Base-by-base conservation (phyloP, 2,329 filamentous ascomycete species). In the Thermoascus crustaceus region DNA sequence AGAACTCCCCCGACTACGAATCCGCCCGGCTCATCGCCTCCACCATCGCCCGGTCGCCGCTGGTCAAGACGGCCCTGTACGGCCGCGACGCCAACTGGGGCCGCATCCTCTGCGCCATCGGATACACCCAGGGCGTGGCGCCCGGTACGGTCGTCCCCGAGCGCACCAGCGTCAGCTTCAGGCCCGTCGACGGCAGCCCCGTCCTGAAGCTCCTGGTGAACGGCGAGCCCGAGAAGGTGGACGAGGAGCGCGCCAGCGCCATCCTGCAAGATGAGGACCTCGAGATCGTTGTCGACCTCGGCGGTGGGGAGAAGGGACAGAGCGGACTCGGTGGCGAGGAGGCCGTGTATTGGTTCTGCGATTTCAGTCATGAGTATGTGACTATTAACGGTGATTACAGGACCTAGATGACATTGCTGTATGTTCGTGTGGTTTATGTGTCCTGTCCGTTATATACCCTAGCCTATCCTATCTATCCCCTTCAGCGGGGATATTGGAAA, bases 61-160 rank as follows among this genome's bases (percentile, higher is more conserved):
- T 98, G 8, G 91, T 98, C 50, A 98, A 98, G 72, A 98, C 91
- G 0, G 91, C 91, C 0, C 71, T 98, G 25, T 98, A 98, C 62
- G 91, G 91, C 46, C 86, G 87, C 59, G 91, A 98, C 58, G 91
- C 91, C 11, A 98, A 98, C 69, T 98, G 91, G 91, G 91, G 91
- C 21, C 86, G 91, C 36, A 94, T 98, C 43, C 73, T 96, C 18
- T 96, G 91, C 60, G 89, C 91, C 1, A 87, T 88, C 4, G 91
- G 91, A 3, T 96, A 96, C 57, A 69, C 75, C 0, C 71, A 72
- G 40, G 61, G 61, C 48, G 59, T 73, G 49, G 63, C 35, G 21
- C 47, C 53, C 1, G 61, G 58, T 0, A 61, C 61, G 7, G 65
- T 80, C 13, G 58, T 72, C 2, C 75, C 75, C 1, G 60, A 68